Conservation (phyloP, 257 asterid genomes). For the Hygrophila difformis region DNA sequence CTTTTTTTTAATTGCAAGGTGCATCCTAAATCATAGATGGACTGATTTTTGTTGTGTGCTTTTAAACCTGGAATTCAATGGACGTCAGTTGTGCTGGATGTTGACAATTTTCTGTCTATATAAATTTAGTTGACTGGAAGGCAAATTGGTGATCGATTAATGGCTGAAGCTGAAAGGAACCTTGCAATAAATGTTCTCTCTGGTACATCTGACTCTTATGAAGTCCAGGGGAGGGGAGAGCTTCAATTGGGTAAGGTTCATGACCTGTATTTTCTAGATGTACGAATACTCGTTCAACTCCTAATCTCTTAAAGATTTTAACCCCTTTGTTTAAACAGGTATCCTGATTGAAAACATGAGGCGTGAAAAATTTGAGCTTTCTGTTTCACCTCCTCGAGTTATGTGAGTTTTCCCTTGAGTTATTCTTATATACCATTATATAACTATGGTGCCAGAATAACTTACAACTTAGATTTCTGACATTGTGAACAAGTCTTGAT, state of each 20-base stretch:
- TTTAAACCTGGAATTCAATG: constrained; percentile 8
- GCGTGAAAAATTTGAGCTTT: constrained; percentile 95
- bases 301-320: too few species aligned
- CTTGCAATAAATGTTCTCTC: constrained; percentile 92
- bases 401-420: constrained; percentile 57
- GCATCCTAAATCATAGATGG: constrained; percentile 8
- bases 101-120: constrained; percentile 13
- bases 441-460: too few species aligned
- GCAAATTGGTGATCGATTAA: constrained; percentile 88
- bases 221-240: constrained; percentile 99
- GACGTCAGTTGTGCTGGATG: constrained; percentile 7
- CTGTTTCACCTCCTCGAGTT: constrained; percentile 98
- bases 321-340: constrained; percentile 32
- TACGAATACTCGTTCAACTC: background rate
- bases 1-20: constrained; percentile 9
- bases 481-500: too few species aligned
- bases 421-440: constrained; percentile 1
- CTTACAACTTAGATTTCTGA: too few species aligned
- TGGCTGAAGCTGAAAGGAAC: constrained; percentile 94
- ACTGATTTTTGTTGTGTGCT: constrained; percentile 7
- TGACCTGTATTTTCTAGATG: constrained; percentile 11
- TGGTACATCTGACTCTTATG: constrained; percentile 81
- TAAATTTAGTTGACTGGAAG: constrained; percentile 81
- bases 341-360: constrained; percentile 97
- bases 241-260: constrained; percentile 81